These are phyloP conservation scores for Cryptosporidium parvum DNA, from an alignment of 169 alveolate species.

Conservation along the genomic window DNA sequence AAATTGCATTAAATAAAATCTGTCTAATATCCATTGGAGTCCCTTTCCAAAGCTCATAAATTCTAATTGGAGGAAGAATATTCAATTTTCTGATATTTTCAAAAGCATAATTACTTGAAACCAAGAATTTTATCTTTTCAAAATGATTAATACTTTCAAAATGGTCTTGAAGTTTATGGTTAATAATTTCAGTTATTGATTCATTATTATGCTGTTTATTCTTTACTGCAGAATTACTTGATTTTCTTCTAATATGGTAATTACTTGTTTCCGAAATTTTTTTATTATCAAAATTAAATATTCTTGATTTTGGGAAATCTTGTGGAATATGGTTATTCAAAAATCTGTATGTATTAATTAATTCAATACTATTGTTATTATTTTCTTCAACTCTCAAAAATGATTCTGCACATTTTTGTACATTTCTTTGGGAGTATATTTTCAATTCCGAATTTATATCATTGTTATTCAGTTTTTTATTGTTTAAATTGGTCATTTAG, in stretches of 20 bases:
- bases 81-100: conserved; percentile 39
- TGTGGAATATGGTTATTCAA: background rate
- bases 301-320: background rate
- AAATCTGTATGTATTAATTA: background rate
- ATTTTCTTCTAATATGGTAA: background rate
- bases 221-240: background rate
- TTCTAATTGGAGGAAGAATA: conserved; percentile 56
- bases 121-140: conserved; percentile 21
- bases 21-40: conserved; percentile 33
- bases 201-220: background rate
- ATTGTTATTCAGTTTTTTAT: no score
- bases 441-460: background rate
- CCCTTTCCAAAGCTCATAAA: conserved; percentile 66
- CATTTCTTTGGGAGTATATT: no score
- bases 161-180: conserved; percentile 5
- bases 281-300: background rate
- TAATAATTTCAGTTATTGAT: conserved; percentile 18
- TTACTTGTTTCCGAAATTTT: background rate
- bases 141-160: conserved; percentile 14
- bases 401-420: background rate
- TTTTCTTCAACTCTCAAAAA: background rate
- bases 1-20: conserved; percentile 21
- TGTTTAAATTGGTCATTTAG: background rate
- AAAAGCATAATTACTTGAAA: conserved; percentile 37
- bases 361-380: background rate